Evolutionary conservation across 2,329 filamentous ascomycete species (phyloP).

Genomic region (Kalmusia sp.): DNA sequence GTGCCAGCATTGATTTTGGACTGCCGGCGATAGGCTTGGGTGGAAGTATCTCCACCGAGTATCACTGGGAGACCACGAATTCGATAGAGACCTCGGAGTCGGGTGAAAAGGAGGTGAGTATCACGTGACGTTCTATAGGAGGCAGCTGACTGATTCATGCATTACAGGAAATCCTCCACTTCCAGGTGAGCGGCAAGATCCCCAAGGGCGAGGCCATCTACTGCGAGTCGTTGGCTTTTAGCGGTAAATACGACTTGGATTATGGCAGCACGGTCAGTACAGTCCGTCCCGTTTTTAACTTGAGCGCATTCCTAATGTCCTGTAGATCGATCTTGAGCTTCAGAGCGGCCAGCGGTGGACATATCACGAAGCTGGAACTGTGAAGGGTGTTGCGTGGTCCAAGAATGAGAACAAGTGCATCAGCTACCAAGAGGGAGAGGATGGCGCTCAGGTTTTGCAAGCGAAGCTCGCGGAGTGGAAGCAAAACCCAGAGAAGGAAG

Average conservation of each 20-base stretch:
- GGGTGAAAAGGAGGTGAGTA: conserved; percentile 1
- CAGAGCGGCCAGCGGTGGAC: conserved; percentile 5
- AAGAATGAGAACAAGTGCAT: conserved; percentile 12
- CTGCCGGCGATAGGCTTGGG: conserved; percentile 7
- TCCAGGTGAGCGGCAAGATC: conserved; percentile 2
- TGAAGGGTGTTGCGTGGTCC: conserved; percentile 10
- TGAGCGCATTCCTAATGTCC: neutral
- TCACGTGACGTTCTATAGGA: neutral
- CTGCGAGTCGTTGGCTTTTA: conserved; percentile 8
- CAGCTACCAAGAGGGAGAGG: conserved; percentile 3
- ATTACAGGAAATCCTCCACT: neutral
- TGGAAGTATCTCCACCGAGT: conserved; percentile 10
- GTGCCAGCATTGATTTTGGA: conserved; percentile 9
- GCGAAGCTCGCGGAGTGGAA: conserved; percentile 8
- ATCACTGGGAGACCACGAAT: conserved; percentile 6
- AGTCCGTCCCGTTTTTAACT: neutral
- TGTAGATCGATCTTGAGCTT: conserved; percentile 8
- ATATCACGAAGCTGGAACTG: conserved; percentile 6
- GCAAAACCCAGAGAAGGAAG: conserved; percentile 6
- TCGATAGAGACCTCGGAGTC: neutral
- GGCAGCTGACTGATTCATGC: neutral
- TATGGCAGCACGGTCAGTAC: conserved; percentile 9
- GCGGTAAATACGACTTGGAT: conserved; percentile 10
- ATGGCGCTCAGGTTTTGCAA: neutral
- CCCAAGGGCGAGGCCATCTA: conserved; percentile 11